Conservation (phyloP, 768 basidiomycete genomes). For the Panellus pusillus region DNA sequence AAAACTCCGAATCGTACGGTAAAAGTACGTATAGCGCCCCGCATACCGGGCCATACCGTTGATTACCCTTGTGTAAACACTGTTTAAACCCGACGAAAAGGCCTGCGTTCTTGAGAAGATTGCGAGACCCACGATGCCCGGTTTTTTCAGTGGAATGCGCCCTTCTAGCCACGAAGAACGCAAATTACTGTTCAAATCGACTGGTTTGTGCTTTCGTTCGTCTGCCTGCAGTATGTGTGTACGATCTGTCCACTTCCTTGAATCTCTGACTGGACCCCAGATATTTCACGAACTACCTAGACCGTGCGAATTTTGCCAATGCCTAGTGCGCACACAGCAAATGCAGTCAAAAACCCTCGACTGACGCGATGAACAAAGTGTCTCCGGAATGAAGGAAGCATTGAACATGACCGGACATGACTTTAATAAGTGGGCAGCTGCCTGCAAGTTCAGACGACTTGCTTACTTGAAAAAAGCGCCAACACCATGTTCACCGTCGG, state of each 20-base stretch:
- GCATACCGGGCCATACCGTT: too few relatives aligned
- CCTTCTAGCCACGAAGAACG: slow-evolving; percentile 45
- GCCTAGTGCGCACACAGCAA: slow-evolving; percentile 41
- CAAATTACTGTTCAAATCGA: slow-evolving; percentile 56
- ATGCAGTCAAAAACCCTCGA: not conserved
- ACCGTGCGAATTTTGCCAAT: slow-evolving; percentile 68
- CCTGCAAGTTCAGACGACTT: slow-evolving; percentile 14
- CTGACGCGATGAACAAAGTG: slow-evolving; percentile 23
- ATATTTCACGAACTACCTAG: slow-evolving; percentile 40
- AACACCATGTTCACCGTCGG: slow-evolving; percentile 74
- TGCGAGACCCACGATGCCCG: not conserved
- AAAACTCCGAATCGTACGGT: too few relatives aligned
- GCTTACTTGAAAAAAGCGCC: slow-evolving; percentile 38
- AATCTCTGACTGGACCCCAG: slow-evolving; percentile 8
- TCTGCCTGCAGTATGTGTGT: slow-evolving; percentile 15
- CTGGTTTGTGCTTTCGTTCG: slow-evolving; percentile 68
- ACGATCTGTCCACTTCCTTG: not conserved
- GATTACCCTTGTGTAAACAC: too few relatives aligned
- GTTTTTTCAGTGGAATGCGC: slow-evolving; percentile 12
- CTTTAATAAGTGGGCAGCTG: slow-evolving; percentile 45
- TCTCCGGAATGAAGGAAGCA: slow-evolving; percentile 79
- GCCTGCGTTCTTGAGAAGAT: too few relatives aligned
- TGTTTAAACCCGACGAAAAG: too few relatives aligned
- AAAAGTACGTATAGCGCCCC: too few relatives aligned
- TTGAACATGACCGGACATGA: slow-evolving; percentile 64